Conservation (phyloP, 2,329 filamentous ascomycete species). For the Arthrinium puccinioides region DNA sequence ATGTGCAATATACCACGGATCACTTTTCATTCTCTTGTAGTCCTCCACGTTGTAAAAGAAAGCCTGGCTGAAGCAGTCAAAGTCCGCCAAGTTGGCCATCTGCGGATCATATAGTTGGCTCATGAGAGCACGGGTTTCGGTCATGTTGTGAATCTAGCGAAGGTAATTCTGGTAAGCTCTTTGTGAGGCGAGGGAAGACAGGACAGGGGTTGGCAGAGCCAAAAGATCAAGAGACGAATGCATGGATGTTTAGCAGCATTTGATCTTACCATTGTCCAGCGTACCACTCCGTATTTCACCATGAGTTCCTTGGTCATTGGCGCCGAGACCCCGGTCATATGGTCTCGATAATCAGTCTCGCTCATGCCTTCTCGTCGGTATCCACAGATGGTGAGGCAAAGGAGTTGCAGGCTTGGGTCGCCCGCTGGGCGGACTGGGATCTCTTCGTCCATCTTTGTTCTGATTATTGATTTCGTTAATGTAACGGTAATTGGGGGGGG, state of each 20-base stretch:
- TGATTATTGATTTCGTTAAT: no score
- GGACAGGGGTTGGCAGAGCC: no score
- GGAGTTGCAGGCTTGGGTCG: no score
- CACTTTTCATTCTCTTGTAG: slow-evolving; percentile 39
- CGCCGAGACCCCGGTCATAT: slow-evolving; percentile 39
- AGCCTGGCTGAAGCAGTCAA: slow-evolving; percentile 42
- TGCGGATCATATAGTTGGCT: slow-evolving; percentile 33
- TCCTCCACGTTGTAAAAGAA: slow-evolving; percentile 35
- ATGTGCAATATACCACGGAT: slow-evolving; percentile 39
- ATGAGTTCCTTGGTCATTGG: slow-evolving; percentile 39
- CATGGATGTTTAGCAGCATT: not conserved
- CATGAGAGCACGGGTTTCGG: slow-evolving; percentile 30
- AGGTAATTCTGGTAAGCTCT: not conserved
- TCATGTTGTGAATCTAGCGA: slow-evolving; percentile 35
- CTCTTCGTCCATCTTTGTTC: no score
- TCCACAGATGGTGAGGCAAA: slow-evolving; percentile 41
- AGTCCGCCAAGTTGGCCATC: slow-evolving; percentile 40
- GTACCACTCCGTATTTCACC: slow-evolving; percentile 38
- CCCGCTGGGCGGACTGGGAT: no score
- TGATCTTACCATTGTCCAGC: slow-evolving; percentile 38
- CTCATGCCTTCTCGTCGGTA: slow-evolving; percentile 40
- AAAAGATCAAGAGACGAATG: no score
- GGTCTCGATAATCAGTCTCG: slow-evolving; percentile 36
- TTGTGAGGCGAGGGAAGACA: not conserved
- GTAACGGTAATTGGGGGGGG: no score